These are phyloP conservation scores for Sclerotinia sclerotiorum DNA, from an alignment of 2,329 filamentous ascomycete genomes.

Conservation along the genomic window DNA sequence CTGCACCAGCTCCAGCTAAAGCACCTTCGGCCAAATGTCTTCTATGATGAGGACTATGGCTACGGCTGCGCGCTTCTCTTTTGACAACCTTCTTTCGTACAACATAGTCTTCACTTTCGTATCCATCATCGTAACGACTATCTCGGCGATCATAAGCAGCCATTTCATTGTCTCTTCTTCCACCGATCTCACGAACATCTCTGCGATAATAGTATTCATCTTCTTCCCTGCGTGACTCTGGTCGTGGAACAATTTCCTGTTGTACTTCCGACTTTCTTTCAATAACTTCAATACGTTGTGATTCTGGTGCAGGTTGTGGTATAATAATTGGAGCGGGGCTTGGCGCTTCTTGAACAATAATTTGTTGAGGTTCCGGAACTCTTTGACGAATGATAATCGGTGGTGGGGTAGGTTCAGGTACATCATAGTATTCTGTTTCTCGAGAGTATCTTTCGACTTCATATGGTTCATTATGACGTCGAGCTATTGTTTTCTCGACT, in stretches of 20 bases:
- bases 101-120: constrained; percentile 48
- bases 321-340: constrained; percentile 52
- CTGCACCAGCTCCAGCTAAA: constrained; percentile 60
- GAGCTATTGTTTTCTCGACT: constrained; percentile 30
- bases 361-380: constrained; percentile 56
- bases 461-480: constrained; percentile 38
- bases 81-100: constrained; percentile 44
- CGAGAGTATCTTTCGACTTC: constrained; percentile 60
- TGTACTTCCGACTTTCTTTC: constrained; percentile 33
- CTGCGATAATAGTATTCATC: constrained; percentile 43
- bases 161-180: constrained; percentile 32
- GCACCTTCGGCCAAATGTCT: constrained; percentile 64
- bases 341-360: constrained; percentile 60
- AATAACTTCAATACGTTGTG: constrained; percentile 34
- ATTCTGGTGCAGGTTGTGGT: constrained; percentile 29
- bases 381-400: constrained; percentile 59
- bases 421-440: constrained; percentile 62
- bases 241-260: constrained; percentile 28
- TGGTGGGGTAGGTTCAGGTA: constrained; percentile 49
- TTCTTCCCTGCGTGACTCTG: constrained; percentile 37
- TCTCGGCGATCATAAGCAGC: constrained; percentile 45
- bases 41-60: constrained; percentile 53
- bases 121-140: constrained; percentile 44
- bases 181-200: constrained; percentile 37
- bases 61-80: constrained; percentile 49